Conservation (phyloP, 176 grass and related monocot genomes). For the Juncus effusus region DNA sequence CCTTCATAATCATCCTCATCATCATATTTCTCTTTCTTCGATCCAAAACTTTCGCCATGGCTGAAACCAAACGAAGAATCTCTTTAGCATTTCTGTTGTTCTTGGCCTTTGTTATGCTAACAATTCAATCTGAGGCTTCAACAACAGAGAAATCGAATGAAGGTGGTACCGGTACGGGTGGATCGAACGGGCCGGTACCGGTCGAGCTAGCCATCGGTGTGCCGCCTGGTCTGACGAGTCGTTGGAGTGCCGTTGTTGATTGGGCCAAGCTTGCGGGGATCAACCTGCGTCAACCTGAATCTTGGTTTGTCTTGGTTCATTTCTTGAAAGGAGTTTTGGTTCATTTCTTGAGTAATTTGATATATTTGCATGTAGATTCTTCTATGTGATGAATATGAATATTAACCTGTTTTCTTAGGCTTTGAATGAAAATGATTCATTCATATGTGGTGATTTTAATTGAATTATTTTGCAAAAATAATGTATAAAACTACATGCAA, state of each 20-base stretch:
- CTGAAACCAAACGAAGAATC: neutral
- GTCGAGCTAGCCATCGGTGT: conserved; percentile 62
- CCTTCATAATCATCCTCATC: neutral
- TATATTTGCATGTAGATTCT: too few species aligned
- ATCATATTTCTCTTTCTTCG: neutral
- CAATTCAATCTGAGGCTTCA: neutral
- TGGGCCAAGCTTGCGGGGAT: conserved; percentile 52
- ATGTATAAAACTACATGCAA: too few species aligned
- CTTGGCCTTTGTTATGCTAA: neutral
- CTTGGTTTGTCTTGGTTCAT: neutral
- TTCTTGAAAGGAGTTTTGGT: too few species aligned
- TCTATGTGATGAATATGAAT: too few species aligned
- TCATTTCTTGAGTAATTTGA: too few species aligned
- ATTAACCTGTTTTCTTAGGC: too few species aligned
- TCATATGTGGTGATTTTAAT: too few species aligned
- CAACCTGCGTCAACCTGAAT: conserved; percentile 36
- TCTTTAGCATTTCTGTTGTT: conserved; percentile 1
- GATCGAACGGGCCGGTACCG: conserved; percentile 17
- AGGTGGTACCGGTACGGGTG: neutral
- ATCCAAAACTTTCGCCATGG: neutral
- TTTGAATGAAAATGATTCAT: too few species aligned
- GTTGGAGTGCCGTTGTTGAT: conserved; percentile 44
- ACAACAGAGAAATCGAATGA: neutral
- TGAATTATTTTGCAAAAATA: too few species aligned
- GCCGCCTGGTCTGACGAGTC: conserved; percentile 40